Base-by-base conservation (phyloP, 345 rosid species). In the Aquilaria yunnanensis region DNA sequence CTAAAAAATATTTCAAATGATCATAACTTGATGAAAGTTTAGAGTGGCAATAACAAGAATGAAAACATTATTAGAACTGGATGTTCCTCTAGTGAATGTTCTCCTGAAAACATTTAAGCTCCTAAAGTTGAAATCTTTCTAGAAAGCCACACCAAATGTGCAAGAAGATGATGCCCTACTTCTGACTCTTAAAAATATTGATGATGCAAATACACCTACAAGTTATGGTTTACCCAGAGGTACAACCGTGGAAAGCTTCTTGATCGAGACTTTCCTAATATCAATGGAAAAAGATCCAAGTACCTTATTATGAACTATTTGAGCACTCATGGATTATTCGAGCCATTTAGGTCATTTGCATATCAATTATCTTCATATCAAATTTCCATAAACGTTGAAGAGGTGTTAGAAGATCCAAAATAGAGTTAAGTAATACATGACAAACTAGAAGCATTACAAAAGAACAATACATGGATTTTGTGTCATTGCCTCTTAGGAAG, bases 241-340 rank as follows among this genome's bases (percentile, higher is more conserved):
- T 23, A 23, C 1, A 23, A 23, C 23, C 23, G 1, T 23, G 23
- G 23, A 23, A 23, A 23, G 23, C 23, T 1, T 23, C 23, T 23
- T 23, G 23, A 23, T 23, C 1, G 23, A 23, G 1, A 23, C 23
- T 23, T 23, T 23, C 1, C 1, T 23, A 0, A 23, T 23, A 23
- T 23, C 23, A 23, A 23, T 0, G 23, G 23, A 29, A 59, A 12
- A 12, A 46, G 33, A 3, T 8, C 34, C 1, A 59, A 10, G 4
- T 59, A 59, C 12, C 62, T 14, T 8, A 59, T 59, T 23, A 51
- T 37, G 14, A 59, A 59, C 12, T 12, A 59, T 16, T 34, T 59
- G 0, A 16, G 10, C 3, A 45, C 51, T 10, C 0, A 23, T 2
- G 29, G 13, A 10, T 11, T 46, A 2, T 10, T 13, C 0, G 7